Evolutionary conservation across 2,329 filamentous ascomycete genomes (phyloP), one percentile per base, ranked within the genome.

Genomic region (Colletotrichum melonis): DNA sequence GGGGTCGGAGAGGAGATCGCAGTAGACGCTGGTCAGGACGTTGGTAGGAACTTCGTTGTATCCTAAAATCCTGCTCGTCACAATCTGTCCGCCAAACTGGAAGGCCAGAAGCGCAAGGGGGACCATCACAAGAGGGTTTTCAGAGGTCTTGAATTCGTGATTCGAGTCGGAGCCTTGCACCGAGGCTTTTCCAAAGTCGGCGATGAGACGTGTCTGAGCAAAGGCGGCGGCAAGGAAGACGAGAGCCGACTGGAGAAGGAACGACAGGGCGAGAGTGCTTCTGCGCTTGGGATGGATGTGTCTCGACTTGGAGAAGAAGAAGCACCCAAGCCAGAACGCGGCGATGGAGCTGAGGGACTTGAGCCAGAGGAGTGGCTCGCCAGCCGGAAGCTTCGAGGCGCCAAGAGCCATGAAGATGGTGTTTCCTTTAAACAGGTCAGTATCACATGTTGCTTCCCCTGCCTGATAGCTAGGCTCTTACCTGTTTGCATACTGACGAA

Each of bases 321-420:
- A 85, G 67, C 87, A 89, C 46, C 89, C 90, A 35, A 86, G 68
- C 73, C 89, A 83, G 81, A 91, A 91, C 75, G 85, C 83, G 69
- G 77, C 79, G 75, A 90, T 88, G 66, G 89, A 91, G 73, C 85
- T 81, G 24, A 88, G 82, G 2, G 87, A 88, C 71, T 85, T 88
- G 64, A 87, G 81, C 88, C 86, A 90, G 67, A 86, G 88, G 67
- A 83, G 83, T 4, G 88, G 87, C 71, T 88, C 82, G 71, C 82
- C 82, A 24, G 83, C 78, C 3, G 88, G 89, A 59, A 90, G 88
- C 35, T 81, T 80, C 3, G 89, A 86, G 14, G 88, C 87, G 68
- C 89, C 89, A 26, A 92, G 87, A 22, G 88, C 89, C 52, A 92
- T 84, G 81, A 92, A 91, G 76, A 92, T 87, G 11, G 90, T 92